These are phyloP conservation scores for Diophrys appendiculata DNA, from an alignment of 73 alveolate genomes.

Conservation along the genomic window DNA sequence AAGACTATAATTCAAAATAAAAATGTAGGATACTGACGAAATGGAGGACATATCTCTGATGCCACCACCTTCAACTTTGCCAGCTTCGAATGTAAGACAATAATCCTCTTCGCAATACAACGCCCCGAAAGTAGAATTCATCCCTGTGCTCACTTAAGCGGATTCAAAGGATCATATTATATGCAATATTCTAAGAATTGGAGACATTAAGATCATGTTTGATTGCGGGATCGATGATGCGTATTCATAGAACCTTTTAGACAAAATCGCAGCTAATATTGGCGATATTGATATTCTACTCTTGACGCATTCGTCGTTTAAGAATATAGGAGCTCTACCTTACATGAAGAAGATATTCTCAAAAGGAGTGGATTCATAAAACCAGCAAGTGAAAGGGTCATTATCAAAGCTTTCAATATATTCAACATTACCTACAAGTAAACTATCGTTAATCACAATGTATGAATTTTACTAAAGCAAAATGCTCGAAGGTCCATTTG, in stretches of 20 bases:
- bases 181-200: background rate
- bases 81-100: no score
- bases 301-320: background rate
- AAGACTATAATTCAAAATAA: no score
- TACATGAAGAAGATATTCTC: background rate
- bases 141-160: no score
- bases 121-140: no score
- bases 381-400: no score
- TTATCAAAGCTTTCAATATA: background rate
- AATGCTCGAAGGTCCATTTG: background rate
- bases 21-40: no score
- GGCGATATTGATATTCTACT: background rate
- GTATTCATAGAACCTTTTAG: background rate
- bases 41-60: no score
- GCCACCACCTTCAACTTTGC: no score
- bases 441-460: slow-evolving; percentile 2
- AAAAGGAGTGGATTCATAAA: no score
- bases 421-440: background rate
- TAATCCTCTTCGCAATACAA: no score
- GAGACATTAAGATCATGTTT: background rate
- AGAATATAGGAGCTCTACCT: background rate
- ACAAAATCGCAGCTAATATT: background rate
- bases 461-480: background rate
- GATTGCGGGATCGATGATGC: background rate
- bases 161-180: background rate